Evolutionary conservation across 129 eudicot species (phyloP).

Genomic region (Mikania micrantha): DNA sequence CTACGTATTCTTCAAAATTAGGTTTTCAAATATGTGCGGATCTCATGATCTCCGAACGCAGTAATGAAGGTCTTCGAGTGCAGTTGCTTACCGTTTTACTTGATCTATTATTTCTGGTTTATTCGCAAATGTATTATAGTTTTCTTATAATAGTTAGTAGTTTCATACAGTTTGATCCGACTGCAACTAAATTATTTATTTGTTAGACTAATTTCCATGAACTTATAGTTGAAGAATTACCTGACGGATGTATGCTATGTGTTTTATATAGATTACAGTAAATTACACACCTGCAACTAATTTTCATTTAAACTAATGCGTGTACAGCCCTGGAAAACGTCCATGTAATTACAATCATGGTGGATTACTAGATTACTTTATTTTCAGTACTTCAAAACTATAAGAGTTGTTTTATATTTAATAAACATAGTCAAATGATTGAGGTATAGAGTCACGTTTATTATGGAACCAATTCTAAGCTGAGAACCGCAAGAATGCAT

Average conservation of each 20-base stretch:
- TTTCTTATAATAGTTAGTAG: background rate
- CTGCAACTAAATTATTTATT: background rate
- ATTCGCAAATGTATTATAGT: background rate
- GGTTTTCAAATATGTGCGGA: background rate
- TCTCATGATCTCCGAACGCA: constrained; percentile 16
- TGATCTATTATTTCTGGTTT: background rate
- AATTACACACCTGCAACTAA: background rate
- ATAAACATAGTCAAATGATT: background rate
- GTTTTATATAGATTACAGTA: background rate
- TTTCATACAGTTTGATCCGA: background rate
- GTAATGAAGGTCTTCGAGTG: background rate
- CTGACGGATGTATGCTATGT: background rate
- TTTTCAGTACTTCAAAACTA: background rate
- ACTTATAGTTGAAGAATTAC: background rate
- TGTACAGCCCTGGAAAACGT: background rate
- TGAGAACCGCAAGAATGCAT: background rate
- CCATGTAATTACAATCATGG: background rate
- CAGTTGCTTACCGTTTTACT: background rate
- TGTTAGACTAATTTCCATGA: background rate
- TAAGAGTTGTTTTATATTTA: background rate
- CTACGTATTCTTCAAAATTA: background rate
- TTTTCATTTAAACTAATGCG: background rate
- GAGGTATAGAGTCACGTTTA: background rate
- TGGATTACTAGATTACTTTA: background rate
- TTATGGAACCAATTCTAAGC: background rate